phyloP scores from a whole-genome alignment of 2,329 filamentous ascomycete genomes.

The Microcyclospora tardicrescens region DNA sequence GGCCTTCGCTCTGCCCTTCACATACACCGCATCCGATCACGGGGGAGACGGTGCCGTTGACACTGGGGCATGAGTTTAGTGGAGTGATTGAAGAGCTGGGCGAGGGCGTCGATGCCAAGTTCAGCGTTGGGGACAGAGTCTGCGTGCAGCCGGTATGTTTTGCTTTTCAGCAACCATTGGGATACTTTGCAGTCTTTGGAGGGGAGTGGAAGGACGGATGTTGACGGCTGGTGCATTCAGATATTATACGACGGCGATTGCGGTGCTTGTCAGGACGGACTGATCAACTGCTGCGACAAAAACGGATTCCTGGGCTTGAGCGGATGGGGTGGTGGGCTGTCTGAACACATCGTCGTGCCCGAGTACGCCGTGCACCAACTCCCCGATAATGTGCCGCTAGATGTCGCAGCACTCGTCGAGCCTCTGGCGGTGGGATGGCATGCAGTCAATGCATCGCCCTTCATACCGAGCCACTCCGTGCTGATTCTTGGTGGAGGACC shows the following conservation, averaged over 20 bases:
- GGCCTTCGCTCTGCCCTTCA: conserved; percentile 29
- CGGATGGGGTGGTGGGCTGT: conserved; percentile 40
- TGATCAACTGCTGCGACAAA: conserved; percentile 42
- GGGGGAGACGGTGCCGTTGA: conserved; percentile 38
- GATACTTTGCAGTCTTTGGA: no score
- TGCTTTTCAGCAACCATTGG: background rate
- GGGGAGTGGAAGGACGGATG: no score
- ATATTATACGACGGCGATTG: conserved; percentile 44
- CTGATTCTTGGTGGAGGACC: conserved; percentile 42
- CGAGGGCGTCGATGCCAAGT: conserved; percentile 33
- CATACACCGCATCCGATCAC: conserved; percentile 43
- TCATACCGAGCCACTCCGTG: conserved; percentile 33
- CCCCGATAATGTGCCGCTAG: conserved; percentile 39
- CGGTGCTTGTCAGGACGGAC: conserved; percentile 37
- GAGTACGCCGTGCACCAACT: conserved; percentile 34
- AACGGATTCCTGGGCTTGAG: conserved; percentile 42
- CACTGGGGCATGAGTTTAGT: conserved; percentile 42
- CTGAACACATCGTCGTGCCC: conserved; percentile 40
- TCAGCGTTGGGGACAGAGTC: conserved; percentile 37
- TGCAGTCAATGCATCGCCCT: conserved; percentile 38
- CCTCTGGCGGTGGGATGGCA: conserved; percentile 45
- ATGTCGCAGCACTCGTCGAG: conserved; percentile 40
- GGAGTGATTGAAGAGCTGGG: conserved; percentile 40
- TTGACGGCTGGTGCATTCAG: conserved; percentile 21
- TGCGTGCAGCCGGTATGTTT: conserved; percentile 26